Evolutionary conservation across 352 stramenopile genomes (phyloP).

Genomic region (Phytophthora europaea): DNA sequence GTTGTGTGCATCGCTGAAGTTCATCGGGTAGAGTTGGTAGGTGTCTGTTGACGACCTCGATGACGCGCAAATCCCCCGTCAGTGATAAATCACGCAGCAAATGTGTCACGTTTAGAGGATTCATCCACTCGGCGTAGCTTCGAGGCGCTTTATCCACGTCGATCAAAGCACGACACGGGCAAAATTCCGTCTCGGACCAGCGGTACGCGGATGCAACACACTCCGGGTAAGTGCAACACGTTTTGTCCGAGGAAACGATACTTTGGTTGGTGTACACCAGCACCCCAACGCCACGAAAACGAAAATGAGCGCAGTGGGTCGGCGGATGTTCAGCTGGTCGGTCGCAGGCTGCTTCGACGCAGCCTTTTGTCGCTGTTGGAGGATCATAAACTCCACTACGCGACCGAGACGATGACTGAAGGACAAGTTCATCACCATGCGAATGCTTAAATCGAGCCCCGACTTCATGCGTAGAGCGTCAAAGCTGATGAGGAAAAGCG

Average conservation of each 20-base stretch:
- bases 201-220: conserved; percentile 20
- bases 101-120: conserved; percentile 10
- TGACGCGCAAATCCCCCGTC: conserved; percentile 16
- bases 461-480: conserved; percentile 32
- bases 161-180: conserved; percentile 47
- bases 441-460: conserved; percentile 14
- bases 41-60: conserved; percentile 37
- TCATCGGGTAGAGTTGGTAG: conserved; percentile 14
- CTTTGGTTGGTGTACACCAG: conserved; percentile 13
- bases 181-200: conserved; percentile 24
- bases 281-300: conserved; percentile 1
- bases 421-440: conserved; percentile 28
- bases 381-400: conserved; percentile 24
- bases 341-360: background rate
- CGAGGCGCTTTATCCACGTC: conserved; percentile 30
- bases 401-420: conserved; percentile 24
- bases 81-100: conserved; percentile 23
- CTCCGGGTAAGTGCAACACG: conserved; percentile 1
- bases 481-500: conserved; percentile 32
- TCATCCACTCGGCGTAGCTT: conserved; percentile 22
- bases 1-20: background rate
- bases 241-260: conserved; percentile 1
- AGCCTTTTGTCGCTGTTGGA: background rate
- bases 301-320: conserved; percentile 1
- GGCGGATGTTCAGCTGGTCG: conserved; percentile 1